phyloP scores from a whole-genome alignment of 768 basidiomycete genomes.

The Termitomyces bulborhizus region DNA sequence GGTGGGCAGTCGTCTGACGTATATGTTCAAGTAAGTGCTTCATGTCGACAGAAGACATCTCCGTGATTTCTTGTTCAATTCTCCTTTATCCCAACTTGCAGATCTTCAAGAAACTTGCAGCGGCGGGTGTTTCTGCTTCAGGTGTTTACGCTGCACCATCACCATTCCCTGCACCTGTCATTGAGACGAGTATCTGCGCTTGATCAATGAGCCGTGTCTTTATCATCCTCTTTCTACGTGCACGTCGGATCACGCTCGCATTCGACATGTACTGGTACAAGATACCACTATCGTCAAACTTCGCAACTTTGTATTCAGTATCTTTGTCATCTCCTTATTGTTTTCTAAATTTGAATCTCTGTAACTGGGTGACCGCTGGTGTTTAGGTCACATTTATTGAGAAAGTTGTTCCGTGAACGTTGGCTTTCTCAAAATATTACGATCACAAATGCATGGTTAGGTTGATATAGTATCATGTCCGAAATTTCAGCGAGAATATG shows the following conservation, averaged over 20 bases:
- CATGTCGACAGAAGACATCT: neutral
- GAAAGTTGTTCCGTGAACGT: neutral
- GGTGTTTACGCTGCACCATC: constrained; percentile 28
- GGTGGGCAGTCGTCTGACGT: constrained; percentile 71
- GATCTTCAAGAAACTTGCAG: constrained; percentile 49
- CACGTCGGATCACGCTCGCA: neutral
- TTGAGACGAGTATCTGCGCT: constrained; percentile 20
- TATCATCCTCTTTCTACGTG: neutral
- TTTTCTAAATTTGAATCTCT: neutral
- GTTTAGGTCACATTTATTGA: neutral
- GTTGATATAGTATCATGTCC: neutral
- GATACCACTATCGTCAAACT: neutral
- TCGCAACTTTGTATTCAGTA: neutral
- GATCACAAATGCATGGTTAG: neutral
- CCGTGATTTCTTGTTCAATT: neutral
- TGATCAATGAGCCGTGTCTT: neutral
- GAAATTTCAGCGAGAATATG: neutral
- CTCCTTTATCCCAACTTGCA: constrained; percentile 8
- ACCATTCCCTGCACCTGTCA: constrained; percentile 25
- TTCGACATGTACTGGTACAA: constrained; percentile 3
- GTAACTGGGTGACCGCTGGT: neutral
- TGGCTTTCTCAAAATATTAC: neutral
- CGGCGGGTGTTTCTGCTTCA: constrained; percentile 21
- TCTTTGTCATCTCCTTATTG: neutral
- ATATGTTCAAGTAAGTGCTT: constrained; percentile 51